These are phyloP conservation scores for Ganoderma resinaceum DNA, from an alignment of 1,284 basidiomycete species.

Conservation along the genomic window DNA sequence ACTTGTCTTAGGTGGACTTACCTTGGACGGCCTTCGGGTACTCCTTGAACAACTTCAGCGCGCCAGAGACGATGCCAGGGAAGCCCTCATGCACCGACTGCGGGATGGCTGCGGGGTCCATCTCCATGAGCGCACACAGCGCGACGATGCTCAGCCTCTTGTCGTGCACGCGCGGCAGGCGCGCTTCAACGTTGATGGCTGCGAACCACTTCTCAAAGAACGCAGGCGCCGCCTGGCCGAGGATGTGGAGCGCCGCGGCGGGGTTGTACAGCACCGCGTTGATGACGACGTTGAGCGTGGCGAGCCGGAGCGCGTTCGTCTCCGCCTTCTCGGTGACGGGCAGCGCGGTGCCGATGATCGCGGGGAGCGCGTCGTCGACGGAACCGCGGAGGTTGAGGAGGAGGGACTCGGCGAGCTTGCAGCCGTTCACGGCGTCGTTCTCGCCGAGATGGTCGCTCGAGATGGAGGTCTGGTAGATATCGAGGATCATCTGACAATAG, in stretches of 20 bases:
- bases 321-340: conserved; percentile 63
- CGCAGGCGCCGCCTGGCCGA: conserved; percentile 67
- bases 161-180: conserved; percentile 88
- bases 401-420: conserved; percentile 86
- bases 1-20: conserved; percentile 43
- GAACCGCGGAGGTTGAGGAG: conserved; percentile 81
- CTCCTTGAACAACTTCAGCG: conserved; percentile 76
- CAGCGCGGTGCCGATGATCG: conserved; percentile 69
- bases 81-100: conserved; percentile 70
- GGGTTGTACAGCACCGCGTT: conserved; percentile 90
- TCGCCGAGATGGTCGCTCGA: conserved; percentile 80
- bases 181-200: conserved; percentile 66
- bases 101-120: conserved; percentile 66
- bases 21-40: conserved; percentile 77
- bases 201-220: conserved; percentile 88
- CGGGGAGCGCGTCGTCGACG: conserved; percentile 72
- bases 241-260: conserved; percentile 73
- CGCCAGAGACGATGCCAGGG: conserved; percentile 74
- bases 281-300: conserved; percentile 84
- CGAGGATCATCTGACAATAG: conserved; percentile 84
- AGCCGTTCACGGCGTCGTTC: conserved; percentile 84
- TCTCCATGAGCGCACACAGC: conserved; percentile 76
- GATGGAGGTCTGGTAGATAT: conserved; percentile 85
- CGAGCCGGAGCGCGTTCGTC: conserved; percentile 73
- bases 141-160: conserved; percentile 86